A percentile compares a stretch with the other conserved stretches of the same genome.
These are phyloP conservation scores for Xenoacremonium recifei DNA, from an alignment of 2,329 filamentous ascomycete species.

Conservation along the genomic window DNA sequence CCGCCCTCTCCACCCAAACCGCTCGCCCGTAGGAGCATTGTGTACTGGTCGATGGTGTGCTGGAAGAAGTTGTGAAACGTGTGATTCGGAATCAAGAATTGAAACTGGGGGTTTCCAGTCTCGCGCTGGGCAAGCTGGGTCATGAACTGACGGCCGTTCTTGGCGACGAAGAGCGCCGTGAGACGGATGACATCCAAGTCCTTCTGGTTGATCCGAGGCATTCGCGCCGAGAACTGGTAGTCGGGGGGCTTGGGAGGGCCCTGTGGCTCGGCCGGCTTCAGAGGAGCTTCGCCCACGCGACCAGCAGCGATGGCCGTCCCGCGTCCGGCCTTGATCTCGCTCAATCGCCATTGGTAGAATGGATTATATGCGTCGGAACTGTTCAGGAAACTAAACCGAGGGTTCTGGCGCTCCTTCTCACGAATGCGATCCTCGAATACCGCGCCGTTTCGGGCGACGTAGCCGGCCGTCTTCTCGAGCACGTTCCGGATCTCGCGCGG, in stretches of 20 bases:
- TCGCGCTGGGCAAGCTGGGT: constrained; percentile 87
- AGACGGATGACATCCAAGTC: constrained; percentile 74
- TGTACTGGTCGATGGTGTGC: constrained; percentile 89
- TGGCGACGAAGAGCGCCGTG: constrained; percentile 88
- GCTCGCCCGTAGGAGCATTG: constrained; percentile 68
- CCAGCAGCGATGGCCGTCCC: constrained; percentile 78
- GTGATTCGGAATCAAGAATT: constrained; percentile 93
- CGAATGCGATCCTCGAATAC: constrained; percentile 82
- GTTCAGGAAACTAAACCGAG: constrained; percentile 89
- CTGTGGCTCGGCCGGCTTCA: constrained; percentile 62
- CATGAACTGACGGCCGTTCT: constrained; percentile 90
- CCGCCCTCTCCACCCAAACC: constrained; percentile 65
- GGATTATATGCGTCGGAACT: constrained; percentile 78
- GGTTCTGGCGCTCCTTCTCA: constrained; percentile 77
- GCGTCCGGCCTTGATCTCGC: constrained; percentile 80
- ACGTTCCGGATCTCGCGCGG: constrained; percentile 82
- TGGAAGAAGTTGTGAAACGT: constrained; percentile 96
- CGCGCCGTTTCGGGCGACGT: constrained; percentile 68
- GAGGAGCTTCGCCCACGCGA: constrained; percentile 61
- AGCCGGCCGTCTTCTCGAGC: constrained; percentile 93
- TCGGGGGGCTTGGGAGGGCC: constrained; percentile 83
- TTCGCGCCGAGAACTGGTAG: constrained; percentile 91
- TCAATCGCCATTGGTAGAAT: constrained; percentile 88
- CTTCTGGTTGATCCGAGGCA: constrained; percentile 95
- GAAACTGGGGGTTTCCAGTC: constrained; percentile 88